Percentiles rank a stretch among this genome's conserved stretches.
Conservation (phyloP, 2,329 filamentous ascomycete genomes). For the Cercospora nicotianae region DNA sequence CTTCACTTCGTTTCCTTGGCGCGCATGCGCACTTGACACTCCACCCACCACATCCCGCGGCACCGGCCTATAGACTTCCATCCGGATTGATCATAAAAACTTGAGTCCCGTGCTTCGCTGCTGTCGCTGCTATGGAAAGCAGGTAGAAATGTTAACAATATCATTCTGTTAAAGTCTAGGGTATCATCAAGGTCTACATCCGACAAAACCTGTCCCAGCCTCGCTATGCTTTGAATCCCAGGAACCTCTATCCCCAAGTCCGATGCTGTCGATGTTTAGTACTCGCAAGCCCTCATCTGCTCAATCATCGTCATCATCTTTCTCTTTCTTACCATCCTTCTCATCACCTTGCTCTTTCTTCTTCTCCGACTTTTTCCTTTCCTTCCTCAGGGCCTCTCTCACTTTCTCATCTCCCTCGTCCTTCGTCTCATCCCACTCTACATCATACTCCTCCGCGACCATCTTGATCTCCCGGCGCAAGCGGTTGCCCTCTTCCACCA, state of each 20-base stretch:
- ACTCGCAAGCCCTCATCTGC: background rate
- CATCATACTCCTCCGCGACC: slow-evolving; percentile 83
- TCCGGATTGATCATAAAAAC: no score
- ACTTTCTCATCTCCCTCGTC: slow-evolving; percentile 38
- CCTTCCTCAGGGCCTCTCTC: slow-evolving; percentile 58
- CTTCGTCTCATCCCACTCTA: slow-evolving; percentile 61
- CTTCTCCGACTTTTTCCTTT: slow-evolving; percentile 33
- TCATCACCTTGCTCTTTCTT: slow-evolving; percentile 52
- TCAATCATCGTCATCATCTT: slow-evolving; percentile 45
- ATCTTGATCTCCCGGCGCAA: slow-evolving; percentile 76
- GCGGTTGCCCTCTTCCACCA: slow-evolving; percentile 77
- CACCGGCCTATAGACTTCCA: no score
- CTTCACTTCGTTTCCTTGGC: background rate
- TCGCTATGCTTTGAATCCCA: slow-evolving; percentile 4
- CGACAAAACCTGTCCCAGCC: background rate
- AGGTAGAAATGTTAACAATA: background rate
- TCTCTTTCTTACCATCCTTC: slow-evolving; percentile 55
- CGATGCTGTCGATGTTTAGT: background rate
- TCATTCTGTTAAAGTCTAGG: slow-evolving; percentile 8
- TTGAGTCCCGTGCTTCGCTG: background rate
- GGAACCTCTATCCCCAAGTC: background rate
- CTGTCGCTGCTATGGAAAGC: background rate
- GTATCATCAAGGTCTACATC: slow-evolving; percentile 9
- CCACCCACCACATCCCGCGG: background rate
- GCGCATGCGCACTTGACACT: background rate